phyloP scores from a whole-genome alignment of 257 asterid genomes.

The Marsdenia floribunda region DNA sequence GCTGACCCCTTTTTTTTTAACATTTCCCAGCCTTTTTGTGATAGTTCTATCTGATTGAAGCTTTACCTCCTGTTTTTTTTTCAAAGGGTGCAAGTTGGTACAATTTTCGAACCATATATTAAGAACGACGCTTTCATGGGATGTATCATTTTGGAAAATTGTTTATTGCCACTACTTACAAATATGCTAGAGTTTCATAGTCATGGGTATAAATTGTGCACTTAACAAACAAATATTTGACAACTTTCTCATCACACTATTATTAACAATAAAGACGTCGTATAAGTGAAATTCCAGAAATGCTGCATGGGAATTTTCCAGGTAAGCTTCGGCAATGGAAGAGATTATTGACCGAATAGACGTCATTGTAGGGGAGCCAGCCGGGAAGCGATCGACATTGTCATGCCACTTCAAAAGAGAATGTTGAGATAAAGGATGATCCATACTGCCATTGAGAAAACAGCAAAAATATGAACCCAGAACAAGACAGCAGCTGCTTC shows the following conservation, averaged over 20 bases:
- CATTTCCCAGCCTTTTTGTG: too few species aligned
- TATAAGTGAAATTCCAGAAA: too few species aligned
- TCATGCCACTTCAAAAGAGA: slow-evolving; percentile 41
- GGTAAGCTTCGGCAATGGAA: background rate
- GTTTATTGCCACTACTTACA: background rate
- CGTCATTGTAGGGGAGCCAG: too few species aligned
- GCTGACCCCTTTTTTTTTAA: too few species aligned
- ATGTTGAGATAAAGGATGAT: slow-evolving; percentile 78
- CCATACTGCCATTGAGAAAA: slow-evolving; percentile 98
- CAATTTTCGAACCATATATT: background rate
- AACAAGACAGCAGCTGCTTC: slow-evolving; percentile 91
- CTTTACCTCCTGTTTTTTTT: too few species aligned
- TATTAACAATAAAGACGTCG: background rate
- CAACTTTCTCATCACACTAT: background rate
- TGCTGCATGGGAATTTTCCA: background rate
- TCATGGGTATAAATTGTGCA: background rate
- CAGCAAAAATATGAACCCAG: slow-evolving; percentile 96
- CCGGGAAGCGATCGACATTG: too few species aligned
- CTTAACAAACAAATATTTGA: background rate
- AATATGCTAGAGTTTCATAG: background rate
- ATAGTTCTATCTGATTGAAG: too few species aligned
- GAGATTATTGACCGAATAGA: background rate
- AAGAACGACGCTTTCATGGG: background rate
- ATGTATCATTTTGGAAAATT: background rate
- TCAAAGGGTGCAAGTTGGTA: too few species aligned